Evolutionary conservation across 306 rosid genomes (phyloP).

Genomic region (Cotoneaster glaucophyllus): DNA sequence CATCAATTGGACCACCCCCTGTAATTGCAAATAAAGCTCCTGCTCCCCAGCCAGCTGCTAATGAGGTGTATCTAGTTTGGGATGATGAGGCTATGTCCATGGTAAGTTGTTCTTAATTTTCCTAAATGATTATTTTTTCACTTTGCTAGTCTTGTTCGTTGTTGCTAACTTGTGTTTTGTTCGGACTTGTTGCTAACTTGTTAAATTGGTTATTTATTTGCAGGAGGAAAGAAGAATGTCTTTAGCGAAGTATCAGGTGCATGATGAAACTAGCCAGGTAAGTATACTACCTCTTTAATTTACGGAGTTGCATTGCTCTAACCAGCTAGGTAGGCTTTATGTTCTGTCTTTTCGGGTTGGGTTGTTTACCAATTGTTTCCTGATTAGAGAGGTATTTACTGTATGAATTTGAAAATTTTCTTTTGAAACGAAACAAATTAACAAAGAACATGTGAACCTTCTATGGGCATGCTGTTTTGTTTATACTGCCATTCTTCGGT

Average conservation of each 20-base stretch:
- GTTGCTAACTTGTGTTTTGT: neutral
- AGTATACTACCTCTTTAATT: conserved; percentile 78
- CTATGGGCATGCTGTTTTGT: conserved; percentile 43
- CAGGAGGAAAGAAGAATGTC: conserved; percentile 99
- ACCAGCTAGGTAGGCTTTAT: conserved; percentile 74
- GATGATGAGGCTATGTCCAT: conserved; percentile 99
- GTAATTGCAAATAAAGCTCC: conserved; percentile 91
- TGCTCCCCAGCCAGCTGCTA: conserved; percentile 71
- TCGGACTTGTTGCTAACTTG: neutral
- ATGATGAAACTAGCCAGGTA: conserved; percentile 99
- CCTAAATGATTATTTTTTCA: neutral
- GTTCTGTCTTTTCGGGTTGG: conserved; percentile 35
- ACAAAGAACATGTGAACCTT: conserved; percentile 24
- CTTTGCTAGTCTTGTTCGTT: conserved; percentile 1
- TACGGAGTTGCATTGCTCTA: conserved; percentile 68
- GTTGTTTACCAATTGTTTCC: conserved; percentile 34
- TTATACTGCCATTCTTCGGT: conserved; percentile 45
- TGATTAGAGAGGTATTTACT: conserved; percentile 46
- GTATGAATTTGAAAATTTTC: conserved; percentile 19
- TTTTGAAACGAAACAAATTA: conserved; percentile 18
- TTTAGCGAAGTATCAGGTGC: conserved; percentile 91
- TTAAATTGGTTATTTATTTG: conserved; percentile 18
- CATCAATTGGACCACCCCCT: conserved; percentile 98
- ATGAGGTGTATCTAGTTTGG: conserved; percentile 97
- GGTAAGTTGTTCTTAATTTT: conserved; percentile 44